These are phyloP conservation scores for Aphanomyces stellatus DNA, from an alignment of 352 stramenopile species.

Conservation along the genomic window DNA sequence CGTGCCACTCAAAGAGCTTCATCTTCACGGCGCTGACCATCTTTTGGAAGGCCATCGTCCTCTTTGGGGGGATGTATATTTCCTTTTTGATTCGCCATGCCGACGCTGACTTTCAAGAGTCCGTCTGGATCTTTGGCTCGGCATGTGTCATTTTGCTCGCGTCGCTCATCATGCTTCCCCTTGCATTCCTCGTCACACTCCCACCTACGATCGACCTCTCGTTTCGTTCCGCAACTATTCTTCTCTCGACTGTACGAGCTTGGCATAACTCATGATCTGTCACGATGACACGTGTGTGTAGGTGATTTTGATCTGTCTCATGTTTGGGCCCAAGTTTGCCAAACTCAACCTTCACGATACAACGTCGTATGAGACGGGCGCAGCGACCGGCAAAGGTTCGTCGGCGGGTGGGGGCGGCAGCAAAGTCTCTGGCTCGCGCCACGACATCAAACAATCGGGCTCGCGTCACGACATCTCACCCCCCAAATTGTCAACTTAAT, in stretches of 20 bases:
- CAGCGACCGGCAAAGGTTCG: too few species aligned
- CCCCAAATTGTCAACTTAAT: too few species aligned
- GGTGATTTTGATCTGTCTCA: not conserved
- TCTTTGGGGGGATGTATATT: constrained; percentile 35
- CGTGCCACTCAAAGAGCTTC: constrained; percentile 33
- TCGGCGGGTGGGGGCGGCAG: too few species aligned
- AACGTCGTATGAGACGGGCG: too few species aligned
- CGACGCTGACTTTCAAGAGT: constrained; percentile 57
- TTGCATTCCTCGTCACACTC: constrained; percentile 41
- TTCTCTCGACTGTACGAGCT: constrained; percentile 28
- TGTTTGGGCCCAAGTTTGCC: constrained; percentile 17
- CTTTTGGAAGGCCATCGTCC: constrained; percentile 47
- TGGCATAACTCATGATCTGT: constrained; percentile 6
- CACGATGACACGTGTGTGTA: not conserved
- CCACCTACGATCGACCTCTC: constrained; percentile 29
- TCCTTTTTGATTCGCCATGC: constrained; percentile 59
- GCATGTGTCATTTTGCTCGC: constrained; percentile 39
- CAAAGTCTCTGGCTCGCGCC: too few species aligned
- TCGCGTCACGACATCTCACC: too few species aligned
- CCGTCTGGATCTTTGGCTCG: constrained; percentile 52
- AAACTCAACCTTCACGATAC: too few species aligned
- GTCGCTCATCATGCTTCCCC: constrained; percentile 33
- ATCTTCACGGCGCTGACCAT: constrained; percentile 46
- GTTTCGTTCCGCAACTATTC: constrained; percentile 24
- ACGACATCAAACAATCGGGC: too few species aligned